These are phyloP conservation scores for Auxenochlorella pyrenoidosa DNA, from an alignment of 139 green algal genomes.

Conservation along the genomic window DNA sequence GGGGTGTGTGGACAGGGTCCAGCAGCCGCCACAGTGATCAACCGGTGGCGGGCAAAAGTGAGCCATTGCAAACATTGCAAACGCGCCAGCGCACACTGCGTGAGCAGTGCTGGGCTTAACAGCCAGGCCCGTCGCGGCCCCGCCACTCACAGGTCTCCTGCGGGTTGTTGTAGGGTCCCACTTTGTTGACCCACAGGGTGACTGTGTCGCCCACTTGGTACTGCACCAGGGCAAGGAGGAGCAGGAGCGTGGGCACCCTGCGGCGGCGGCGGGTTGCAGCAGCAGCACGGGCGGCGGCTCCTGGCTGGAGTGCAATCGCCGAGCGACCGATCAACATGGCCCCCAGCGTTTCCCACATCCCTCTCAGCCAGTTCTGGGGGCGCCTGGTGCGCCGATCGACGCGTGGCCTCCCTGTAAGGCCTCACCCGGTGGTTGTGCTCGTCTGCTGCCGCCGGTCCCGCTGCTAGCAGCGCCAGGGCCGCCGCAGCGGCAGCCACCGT, in stretches of 20 bases:
- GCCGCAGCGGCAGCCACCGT: not conserved
- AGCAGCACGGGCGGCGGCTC: not conserved
- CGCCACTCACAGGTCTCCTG: conserved; percentile 87
- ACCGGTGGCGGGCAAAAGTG: too few species aligned
- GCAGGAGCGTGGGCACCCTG: not conserved
- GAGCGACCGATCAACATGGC: not conserved
- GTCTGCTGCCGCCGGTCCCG: conserved; percentile 11
- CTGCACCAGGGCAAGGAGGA: conserved; percentile 50
- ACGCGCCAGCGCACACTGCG: too few species aligned
- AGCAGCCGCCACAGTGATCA: not conserved
- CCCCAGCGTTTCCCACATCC: not conserved
- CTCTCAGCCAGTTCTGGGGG: not conserved
- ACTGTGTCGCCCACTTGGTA: conserved; percentile 78
- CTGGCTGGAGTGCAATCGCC: not conserved
- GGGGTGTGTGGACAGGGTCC: not conserved
- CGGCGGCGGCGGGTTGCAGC: not conserved
- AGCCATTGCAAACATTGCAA: too few species aligned
- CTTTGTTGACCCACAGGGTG: conserved; percentile 96
- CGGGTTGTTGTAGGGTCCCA: conserved; percentile 93
- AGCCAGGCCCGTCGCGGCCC: too few species aligned
- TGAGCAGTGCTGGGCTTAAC: too few species aligned
- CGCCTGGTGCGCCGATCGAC: not conserved
- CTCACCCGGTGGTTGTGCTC: conserved; percentile 44
- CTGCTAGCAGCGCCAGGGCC: not conserved
- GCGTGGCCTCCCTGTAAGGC: not conserved